Percentiles rank a stretch among this genome's conserved stretches.
Conservation (phyloP, 768 basidiomycete species). For the Leccinum incarnatum region DNA sequence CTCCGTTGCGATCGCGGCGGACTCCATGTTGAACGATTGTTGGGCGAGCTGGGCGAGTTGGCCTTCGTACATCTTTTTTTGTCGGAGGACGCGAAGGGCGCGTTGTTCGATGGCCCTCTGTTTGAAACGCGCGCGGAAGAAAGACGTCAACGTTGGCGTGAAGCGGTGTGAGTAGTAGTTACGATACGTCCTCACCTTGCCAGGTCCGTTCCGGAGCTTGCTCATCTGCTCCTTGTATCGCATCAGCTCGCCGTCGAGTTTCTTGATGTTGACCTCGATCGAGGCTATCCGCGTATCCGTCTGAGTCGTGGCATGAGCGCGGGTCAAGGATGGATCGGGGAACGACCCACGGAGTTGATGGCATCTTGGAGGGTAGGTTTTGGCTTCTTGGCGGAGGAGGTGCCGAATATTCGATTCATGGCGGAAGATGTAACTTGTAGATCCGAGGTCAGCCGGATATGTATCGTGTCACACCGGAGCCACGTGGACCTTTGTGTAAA, state of each 20-base stretch:
- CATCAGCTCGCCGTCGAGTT: slow-evolving; percentile 88
- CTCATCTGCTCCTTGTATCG: slow-evolving; percentile 96
- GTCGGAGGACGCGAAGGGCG: slow-evolving; percentile 89
- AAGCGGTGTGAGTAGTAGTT: neutral
- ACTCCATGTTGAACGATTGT: slow-evolving; percentile 99
- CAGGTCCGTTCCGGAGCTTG: slow-evolving; percentile 89
- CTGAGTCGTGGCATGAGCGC: slow-evolving; percentile 37
- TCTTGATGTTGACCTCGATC: slow-evolving; percentile 95
- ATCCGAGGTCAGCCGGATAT: neutral
- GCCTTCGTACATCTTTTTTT: slow-evolving; percentile 93
- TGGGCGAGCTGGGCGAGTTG: slow-evolving; percentile 90
- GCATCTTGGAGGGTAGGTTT: slow-evolving; percentile 88
- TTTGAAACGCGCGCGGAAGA: neutral
- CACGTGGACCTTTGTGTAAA: neutral
- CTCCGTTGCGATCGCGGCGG: slow-evolving; percentile 92
- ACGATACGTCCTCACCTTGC: slow-evolving; percentile 61
- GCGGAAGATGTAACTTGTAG: neutral
- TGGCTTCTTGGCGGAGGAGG: slow-evolving; percentile 73
- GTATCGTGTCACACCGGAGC: neutral
- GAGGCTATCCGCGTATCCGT: slow-evolving; percentile 84
- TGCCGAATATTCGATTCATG: slow-evolving; percentile 88
- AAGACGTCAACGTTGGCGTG: neutral
- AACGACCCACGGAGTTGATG: slow-evolving; percentile 70
- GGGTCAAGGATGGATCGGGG: neutral
- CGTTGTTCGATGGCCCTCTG: slow-evolving; percentile 92